A percentile compares a stretch with the other conserved stretches of the same genome.
These are phyloP conservation scores for Liquidambar formosana DNA, from an alignment of 164 flowering plant species.

Conservation along the genomic window DNA sequence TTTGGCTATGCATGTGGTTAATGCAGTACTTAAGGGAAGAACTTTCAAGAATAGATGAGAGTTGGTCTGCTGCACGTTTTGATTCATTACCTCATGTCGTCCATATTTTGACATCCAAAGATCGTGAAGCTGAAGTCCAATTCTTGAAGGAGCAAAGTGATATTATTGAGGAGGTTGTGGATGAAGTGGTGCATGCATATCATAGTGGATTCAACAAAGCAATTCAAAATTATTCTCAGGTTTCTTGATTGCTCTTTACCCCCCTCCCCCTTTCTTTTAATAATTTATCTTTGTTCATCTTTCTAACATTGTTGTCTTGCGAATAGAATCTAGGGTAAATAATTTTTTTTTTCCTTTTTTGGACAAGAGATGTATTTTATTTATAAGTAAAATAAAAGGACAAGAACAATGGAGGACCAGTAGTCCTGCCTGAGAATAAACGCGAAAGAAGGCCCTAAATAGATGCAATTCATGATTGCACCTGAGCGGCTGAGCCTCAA, in stretches of 20 bases:
- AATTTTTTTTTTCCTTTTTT: no score
- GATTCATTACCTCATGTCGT: conserved; percentile 98
- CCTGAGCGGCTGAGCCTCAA: no score
- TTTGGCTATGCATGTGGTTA: neutral
- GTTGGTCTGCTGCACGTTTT: conserved; percentile 93
- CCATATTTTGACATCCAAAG: conserved; percentile 91
- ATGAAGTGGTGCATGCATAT: conserved; percentile 96
- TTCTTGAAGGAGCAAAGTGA: conserved; percentile 89
- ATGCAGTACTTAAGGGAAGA: conserved; percentile 80
- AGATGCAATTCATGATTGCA: no score
- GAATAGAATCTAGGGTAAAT: no score
- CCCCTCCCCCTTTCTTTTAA: neutral
- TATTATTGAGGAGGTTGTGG: conserved; percentile 90
- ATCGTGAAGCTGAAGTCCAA: conserved; percentile 78
- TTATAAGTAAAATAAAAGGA: no score
- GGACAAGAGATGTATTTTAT: no score
- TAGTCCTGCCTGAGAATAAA: no score
- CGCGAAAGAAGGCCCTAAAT: no score
- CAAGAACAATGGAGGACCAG: no score
- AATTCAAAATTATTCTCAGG: conserved; percentile 99
- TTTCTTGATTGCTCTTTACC: conserved; percentile 20
- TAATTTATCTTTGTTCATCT: neutral
- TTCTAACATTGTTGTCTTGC: neutral
- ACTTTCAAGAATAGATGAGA: conserved; percentile 73
- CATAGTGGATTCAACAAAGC: conserved; percentile 98